These are phyloP conservation scores for Tolypocladium sp. DNA, from an alignment of 2,329 filamentous ascomycete species.

Conservation along the genomic window DNA sequence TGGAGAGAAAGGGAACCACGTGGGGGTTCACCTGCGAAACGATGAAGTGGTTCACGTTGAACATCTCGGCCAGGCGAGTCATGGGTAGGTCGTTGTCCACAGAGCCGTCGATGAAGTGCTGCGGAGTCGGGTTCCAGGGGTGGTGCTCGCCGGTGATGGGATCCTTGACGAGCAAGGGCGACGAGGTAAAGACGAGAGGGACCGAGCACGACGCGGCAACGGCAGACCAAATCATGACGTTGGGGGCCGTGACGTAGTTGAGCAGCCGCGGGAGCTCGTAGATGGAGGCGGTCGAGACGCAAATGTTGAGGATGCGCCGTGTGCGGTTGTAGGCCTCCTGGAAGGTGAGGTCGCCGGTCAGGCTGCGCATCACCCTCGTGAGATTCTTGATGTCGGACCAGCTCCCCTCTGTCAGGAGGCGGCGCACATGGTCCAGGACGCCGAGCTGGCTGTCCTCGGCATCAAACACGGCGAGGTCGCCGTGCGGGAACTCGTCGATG, in stretches of 20 bases:
- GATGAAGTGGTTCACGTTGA: conserved; percentile 97
- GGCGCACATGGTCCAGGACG: conserved; percentile 57
- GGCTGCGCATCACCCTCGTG: conserved; percentile 66
- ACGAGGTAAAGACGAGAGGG: conserved; percentile 74
- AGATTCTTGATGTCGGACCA: conserved; percentile 81
- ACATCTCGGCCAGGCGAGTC: conserved; percentile 84
- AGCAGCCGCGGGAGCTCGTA: conserved; percentile 81
- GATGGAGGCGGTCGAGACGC: conserved; percentile 77
- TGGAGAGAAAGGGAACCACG: conserved; percentile 74
- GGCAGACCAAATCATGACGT: conserved; percentile 93
- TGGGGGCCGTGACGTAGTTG: conserved; percentile 89
- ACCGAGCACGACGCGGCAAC: conserved; percentile 95
- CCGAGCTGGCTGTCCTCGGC: conserved; percentile 49
- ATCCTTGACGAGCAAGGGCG: conserved; percentile 75
- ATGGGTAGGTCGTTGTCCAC: conserved; percentile 92
- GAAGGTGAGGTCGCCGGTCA: conserved; percentile 87
- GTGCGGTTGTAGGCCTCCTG: conserved; percentile 96
- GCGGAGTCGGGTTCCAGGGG: conserved; percentile 78
- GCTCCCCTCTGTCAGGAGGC: conserved; percentile 71
- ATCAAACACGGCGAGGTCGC: conserved; percentile 76
- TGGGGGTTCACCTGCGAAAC: conserved; percentile 96
- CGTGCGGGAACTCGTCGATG: conserved; percentile 62
- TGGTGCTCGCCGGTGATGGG: conserved; percentile 66
- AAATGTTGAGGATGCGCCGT: conserved; percentile 84
- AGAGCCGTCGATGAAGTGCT: conserved; percentile 88